phyloP scores from a whole-genome alignment of 192 early-diverging fungal genomes.

The Coemansia brasiliensis region DNA sequence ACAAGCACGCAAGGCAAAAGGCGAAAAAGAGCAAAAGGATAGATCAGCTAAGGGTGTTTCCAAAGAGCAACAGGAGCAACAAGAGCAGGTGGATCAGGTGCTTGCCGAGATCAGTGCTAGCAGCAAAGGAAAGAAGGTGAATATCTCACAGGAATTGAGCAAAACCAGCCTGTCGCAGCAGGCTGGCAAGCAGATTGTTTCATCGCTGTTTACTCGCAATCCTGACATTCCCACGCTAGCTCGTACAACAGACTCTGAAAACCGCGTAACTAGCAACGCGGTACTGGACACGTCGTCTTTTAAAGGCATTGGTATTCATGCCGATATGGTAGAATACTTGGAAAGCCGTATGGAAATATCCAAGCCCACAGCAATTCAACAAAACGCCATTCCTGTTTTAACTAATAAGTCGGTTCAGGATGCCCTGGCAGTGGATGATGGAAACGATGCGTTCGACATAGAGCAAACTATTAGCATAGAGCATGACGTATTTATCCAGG shows the following conservation, averaged over 20 bases:
- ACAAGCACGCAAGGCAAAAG: constrained; percentile 1
- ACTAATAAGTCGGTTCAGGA: constrained; percentile 47
- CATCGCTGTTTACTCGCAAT: constrained; percentile 82
- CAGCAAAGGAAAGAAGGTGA: constrained; percentile 9
- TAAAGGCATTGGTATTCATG: constrained; percentile 73
- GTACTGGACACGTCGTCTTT: constrained; percentile 62
- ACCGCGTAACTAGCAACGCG: constrained; percentile 44
- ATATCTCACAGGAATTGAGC: neutral
- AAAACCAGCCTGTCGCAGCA: constrained; percentile 55
- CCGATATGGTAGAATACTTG: constrained; percentile 69
- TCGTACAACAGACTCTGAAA: constrained; percentile 17
- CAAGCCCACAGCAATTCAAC: constrained; percentile 88
- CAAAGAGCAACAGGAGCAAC: neutral
- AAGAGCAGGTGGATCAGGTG: neutral
- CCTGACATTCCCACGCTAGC: constrained; percentile 55
- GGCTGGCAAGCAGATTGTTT: constrained; percentile 62
- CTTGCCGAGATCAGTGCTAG: neutral
- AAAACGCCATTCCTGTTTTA: constrained; percentile 76
- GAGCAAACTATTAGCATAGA: constrained; percentile 45
- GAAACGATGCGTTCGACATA: constrained; percentile 39
- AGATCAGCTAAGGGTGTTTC: neutral
- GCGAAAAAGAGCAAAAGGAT: neutral
- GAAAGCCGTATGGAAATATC: constrained; percentile 69
- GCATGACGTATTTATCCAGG: constrained; percentile 88
- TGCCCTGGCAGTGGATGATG: neutral